phyloP scores from a whole-genome alignment of 164 flowering plant species.

The Liriodendron chinense region DNA sequence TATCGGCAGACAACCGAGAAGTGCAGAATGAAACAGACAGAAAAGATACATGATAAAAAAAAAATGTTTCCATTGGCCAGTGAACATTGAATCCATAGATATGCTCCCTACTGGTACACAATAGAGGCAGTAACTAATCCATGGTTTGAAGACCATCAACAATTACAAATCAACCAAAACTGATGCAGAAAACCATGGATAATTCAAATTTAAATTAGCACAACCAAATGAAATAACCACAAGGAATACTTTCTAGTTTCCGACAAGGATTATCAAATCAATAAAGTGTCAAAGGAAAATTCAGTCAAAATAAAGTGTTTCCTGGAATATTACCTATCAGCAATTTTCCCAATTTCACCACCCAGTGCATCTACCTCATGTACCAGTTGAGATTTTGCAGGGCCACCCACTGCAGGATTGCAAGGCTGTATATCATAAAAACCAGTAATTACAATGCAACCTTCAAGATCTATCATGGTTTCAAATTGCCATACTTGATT shows the following conservation, averaged over 20 bases:
- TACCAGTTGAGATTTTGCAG: slow-evolving; percentile 95
- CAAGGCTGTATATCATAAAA: slow-evolving; percentile 66
- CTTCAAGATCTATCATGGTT: background rate
- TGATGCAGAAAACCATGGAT: background rate
- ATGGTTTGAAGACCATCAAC: background rate
- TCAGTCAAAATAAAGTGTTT: background rate
- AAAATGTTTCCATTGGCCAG: background rate
- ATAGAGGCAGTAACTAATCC: background rate
- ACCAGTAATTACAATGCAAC: background rate
- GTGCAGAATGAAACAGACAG: too few relatives aligned
- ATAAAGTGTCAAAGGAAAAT: background rate
- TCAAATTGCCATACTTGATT: too few relatives aligned
- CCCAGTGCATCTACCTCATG: slow-evolving; percentile 99
- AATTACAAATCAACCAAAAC: background rate
- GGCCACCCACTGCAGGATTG: slow-evolving; percentile 99
- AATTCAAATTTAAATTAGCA: background rate
- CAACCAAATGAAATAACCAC: background rate
- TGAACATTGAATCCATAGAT: background rate
- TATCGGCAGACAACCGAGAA: too few relatives aligned
- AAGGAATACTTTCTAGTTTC: background rate
- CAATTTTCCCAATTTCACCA: slow-evolving; percentile 92
- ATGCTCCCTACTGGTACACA: background rate
- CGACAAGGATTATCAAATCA: background rate
- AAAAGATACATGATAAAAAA: too few relatives aligned
- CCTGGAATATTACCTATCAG: slow-evolving; percentile 65